phyloP scores from a whole-genome alignment of 1,284 basidiomycete genomes.

The Puccinia triticina region DNA sequence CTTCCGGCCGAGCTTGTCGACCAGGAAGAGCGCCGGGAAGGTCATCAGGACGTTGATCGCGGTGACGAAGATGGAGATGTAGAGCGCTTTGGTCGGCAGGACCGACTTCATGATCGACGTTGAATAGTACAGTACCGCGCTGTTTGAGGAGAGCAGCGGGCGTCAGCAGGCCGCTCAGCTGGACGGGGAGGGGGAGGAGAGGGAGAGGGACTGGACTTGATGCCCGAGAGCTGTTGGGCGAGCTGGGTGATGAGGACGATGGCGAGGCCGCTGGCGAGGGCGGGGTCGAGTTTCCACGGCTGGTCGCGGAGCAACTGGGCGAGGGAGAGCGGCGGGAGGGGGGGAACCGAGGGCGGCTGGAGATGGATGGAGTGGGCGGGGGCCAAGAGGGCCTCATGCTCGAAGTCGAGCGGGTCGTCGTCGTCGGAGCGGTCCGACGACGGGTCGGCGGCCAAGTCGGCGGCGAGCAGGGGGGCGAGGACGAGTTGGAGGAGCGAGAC shows the following conservation, averaged over 20 bases:
- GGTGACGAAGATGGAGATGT: constrained; percentile 73
- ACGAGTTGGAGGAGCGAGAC: constrained; percentile 70
- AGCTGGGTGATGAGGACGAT: constrained; percentile 42
- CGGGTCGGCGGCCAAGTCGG: not conserved
- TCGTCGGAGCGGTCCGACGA: not conserved
- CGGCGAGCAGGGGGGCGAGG: constrained; percentile 2
- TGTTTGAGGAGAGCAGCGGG: constrained; percentile 53
- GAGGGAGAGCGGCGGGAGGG: not conserved
- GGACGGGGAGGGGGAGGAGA: too few relatives aligned
- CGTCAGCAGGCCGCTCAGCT: not conserved
- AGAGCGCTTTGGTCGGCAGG: constrained; percentile 74
- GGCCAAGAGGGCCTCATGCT: constrained; percentile 26
- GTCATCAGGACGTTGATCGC: constrained; percentile 73
- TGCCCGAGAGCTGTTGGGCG: constrained; percentile 50
- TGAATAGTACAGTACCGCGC: constrained; percentile 80
- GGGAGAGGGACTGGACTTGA: constrained; percentile 33
- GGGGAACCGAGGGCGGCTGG: constrained; percentile 5
- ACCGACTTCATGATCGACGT: constrained; percentile 79
- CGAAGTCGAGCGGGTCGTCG: not conserved
- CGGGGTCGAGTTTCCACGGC: constrained; percentile 30
- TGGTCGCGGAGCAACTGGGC: not conserved
- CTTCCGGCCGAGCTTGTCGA: constrained; percentile 67
- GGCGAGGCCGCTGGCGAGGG: constrained; percentile 26
- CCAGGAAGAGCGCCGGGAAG: constrained; percentile 78
- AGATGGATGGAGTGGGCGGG: not conserved